Evolutionary conservation across 768 basidiomycete genomes (phyloP), one percentile per base, ranked within the genome.

Genomic region (Trametes sanguinea): DNA sequence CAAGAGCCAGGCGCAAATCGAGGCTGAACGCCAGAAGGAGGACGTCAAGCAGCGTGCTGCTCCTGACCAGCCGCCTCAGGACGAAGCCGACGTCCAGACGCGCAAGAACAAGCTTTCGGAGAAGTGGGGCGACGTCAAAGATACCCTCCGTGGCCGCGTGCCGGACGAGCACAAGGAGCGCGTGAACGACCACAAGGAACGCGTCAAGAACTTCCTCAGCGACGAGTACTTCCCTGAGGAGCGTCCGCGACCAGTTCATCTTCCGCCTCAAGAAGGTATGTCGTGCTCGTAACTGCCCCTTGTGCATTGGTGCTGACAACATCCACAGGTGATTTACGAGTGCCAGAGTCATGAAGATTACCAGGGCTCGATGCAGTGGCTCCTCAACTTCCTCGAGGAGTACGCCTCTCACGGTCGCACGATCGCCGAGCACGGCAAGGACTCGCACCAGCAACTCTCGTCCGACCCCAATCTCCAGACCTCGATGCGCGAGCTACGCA

Each of bases 261-360:
- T 96, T 88, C 79, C 85, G 96, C 14, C 82, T 86, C 13, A 98
- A 98, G 82, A 98, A 98, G 85, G 67, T 59, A 8, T 22, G 59
- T 54, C 30, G 1, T n/a, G 1, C 22, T 9, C 29, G 22, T 8
- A 9, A 10, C 13, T 2, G 8, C 29, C 1, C 40, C 11, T 35
- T 30, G 2, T 10, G 30, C 2, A 22, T 30, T 32, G 13, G 11
- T 14, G 27, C 48, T 50, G 30, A 14, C 29, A 4, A 3, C 2
- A 4, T 6, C 30, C 33, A 4, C 33, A 65, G 64, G 88, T 89
- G 43, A 85, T 97, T 54, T 81, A 95, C 62, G 95, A 98, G 71
- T 94, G 92, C 73, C 95, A 97, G 75, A 88, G 89, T 69, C 94
- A 96, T 75, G 80, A 87, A 51, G 90, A 96, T 72, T 98, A 97